Percentiles rank a stretch among this genome's conserved stretches.
Evolutionary conservation across 192 early-diverging fungal genomes (phyloP).

Genomic region (Rhizophagus sp.): DNA sequence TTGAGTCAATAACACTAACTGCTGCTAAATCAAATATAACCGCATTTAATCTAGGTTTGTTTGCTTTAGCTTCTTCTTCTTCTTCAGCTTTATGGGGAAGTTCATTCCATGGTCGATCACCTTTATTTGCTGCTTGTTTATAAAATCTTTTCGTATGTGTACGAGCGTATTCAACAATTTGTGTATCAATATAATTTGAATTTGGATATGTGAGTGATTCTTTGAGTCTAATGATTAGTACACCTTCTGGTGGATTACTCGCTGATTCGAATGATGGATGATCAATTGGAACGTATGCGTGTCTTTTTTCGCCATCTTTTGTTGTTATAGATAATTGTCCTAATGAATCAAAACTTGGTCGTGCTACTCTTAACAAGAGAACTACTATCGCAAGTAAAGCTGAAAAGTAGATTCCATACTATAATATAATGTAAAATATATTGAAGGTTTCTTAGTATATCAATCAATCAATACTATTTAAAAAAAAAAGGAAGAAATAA

Average conservation of each 20-base stretch:
- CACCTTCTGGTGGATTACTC: conserved; percentile 51
- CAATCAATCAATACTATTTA: too few species aligned
- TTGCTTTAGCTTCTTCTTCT: conserved; percentile 33
- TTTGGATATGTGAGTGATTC: conserved; percentile 76
- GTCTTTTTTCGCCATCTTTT: conserved; percentile 21
- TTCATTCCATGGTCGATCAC: conserved; percentile 63
- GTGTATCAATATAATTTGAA: conserved; percentile 53
- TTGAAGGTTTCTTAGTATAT: too few species aligned
- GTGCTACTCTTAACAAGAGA: conserved; percentile 78
- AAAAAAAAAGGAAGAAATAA: not conserved
- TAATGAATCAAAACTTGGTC: conserved; percentile 61
- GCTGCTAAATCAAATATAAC: conserved; percentile 81
- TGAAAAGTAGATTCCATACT: conserved; percentile 80
- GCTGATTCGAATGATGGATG: conserved; percentile 8
- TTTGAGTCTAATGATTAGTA: conserved; percentile 70
- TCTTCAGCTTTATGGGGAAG: conserved; percentile 19
- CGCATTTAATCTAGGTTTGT: conserved; percentile 58
- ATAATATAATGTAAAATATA: conserved; percentile 43
- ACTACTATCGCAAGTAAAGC: conserved; percentile 72
- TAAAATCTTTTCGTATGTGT: conserved; percentile 35
- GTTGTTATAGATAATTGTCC: conserved; percentile 38
- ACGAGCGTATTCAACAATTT: conserved; percentile 48
- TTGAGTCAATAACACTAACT: conserved; percentile 78
- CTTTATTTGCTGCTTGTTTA: conserved; percentile 45
- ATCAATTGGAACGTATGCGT: conserved; percentile 36